Evolutionary conservation across 805 yeast genomes (phyloP).

Genomic region (Phaffomyces antillensis): DNA sequence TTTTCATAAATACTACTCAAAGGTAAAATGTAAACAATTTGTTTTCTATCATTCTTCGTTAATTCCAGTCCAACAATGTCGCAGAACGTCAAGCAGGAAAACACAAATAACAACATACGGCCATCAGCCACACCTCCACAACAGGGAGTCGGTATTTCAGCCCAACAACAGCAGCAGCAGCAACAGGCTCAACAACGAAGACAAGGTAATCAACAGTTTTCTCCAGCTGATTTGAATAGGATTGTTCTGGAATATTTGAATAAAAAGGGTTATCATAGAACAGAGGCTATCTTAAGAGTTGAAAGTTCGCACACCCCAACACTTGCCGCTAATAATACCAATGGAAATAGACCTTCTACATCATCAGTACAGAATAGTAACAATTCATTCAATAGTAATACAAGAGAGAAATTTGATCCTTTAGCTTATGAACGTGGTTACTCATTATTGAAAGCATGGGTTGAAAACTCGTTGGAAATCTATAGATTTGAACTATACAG

Average conservation of each 20-base stretch:
- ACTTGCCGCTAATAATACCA: conserved; percentile 21
- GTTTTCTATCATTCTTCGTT: neutral
- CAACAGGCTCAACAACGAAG: conserved; percentile 15
- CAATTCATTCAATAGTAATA: neutral
- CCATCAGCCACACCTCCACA: conserved; percentile 3
- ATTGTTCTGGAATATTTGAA: conserved; percentile 88
- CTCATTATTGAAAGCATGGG: conserved; percentile 77
- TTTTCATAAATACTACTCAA: too few relatives aligned
- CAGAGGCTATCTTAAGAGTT: conserved; percentile 89
- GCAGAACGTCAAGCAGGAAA: conserved; percentile 4
- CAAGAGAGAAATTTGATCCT: conserved; percentile 33
- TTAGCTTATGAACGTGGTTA: conserved; percentile 75
- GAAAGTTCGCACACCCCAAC: conserved; percentile 65
- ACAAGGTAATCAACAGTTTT: conserved; percentile 35
- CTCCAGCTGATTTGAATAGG: conserved; percentile 84
- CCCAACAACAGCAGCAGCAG: conserved; percentile 2
- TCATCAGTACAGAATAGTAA: neutral
- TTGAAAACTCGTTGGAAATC: conserved; percentile 82
- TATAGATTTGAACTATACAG: conserved; percentile 83
- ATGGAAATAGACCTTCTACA: conserved; percentile 6
- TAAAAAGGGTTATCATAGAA: conserved; percentile 89
- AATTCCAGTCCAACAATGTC: conserved; percentile 1
- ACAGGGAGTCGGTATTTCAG: neutral
- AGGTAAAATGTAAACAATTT: too few relatives aligned
- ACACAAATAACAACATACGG: neutral